A percentile compares a stretch with the other conserved stretches of the same genome.
phyloP scores from a whole-genome alignment of 2,329 filamentous ascomycete species.

The Ophioceras dolichostomum region DNA sequence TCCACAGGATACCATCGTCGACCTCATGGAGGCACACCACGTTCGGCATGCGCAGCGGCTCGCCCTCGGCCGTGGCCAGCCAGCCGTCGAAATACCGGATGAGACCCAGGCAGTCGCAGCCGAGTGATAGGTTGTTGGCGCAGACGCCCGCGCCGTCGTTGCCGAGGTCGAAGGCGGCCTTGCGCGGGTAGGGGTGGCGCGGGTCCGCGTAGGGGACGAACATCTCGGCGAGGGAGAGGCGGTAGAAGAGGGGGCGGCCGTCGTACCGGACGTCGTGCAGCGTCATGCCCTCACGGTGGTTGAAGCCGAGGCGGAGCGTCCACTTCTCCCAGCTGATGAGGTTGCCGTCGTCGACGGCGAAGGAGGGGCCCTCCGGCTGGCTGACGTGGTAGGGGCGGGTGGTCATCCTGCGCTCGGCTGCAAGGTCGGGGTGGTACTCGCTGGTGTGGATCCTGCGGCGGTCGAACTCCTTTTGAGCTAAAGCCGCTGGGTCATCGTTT shows the following conservation, averaged over 20 bases:
- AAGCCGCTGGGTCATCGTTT: constrained; percentile 23
- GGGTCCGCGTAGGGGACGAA: constrained; percentile 57
- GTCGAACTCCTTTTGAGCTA: constrained; percentile 23
- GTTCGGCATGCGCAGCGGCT: constrained; percentile 30
- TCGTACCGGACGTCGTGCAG: constrained; percentile 60
- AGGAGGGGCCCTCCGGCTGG: constrained; percentile 9
- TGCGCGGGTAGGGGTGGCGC: constrained; percentile 52
- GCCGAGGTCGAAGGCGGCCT: constrained; percentile 62
- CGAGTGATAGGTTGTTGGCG: constrained; percentile 56
- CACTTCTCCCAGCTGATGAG: constrained; percentile 54
- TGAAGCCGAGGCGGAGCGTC: constrained; percentile 58
- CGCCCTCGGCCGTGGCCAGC: constrained; percentile 39
- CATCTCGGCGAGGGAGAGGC: constrained; percentile 58
- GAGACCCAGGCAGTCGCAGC: constrained; percentile 58
- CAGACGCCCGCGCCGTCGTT: constrained; percentile 55
- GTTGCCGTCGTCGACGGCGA: constrained; percentile 39
- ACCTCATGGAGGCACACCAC: constrained; percentile 60
- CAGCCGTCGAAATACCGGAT: constrained; percentile 52
- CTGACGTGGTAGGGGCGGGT: constrained; percentile 37
- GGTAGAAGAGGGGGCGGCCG: constrained; percentile 51
- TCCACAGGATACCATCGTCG: constrained; percentile 60
- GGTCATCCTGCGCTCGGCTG: constrained; percentile 23
- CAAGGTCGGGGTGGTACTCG: constrained; percentile 23
- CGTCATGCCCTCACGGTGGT: constrained; percentile 56
- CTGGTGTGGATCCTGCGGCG: constrained; percentile 24